Evolutionary conservation across 2,329 filamentous ascomycete genomes (phyloP), one percentile per base, ranked within the genome.

Genomic region (Fusarium sulawesiense): DNA sequence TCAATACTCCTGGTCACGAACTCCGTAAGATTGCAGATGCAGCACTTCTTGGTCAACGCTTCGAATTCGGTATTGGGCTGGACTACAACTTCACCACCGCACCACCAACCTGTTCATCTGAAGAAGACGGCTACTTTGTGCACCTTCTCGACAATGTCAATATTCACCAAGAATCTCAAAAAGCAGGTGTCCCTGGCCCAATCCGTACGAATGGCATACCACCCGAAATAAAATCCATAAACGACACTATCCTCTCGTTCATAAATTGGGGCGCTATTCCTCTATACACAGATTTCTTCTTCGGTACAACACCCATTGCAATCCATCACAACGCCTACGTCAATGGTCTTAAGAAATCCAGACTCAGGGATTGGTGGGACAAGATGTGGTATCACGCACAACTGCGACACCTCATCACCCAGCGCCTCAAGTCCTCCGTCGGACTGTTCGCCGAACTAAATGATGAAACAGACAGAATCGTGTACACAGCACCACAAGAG

Each of bases 21-120:
- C 59, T 79, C 1, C 57, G 72, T 6, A 45, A 9, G 14, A 69
- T 81, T 7, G 79, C 76, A 13, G 56, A 74, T 14, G 75, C 71
- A 0, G 76, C 78, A 7, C 49, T 79, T 13, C 37, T 60, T 3
- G 79, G 78, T 2, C 62, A 70, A 20, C 70, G 73, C 6, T 81
- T 81, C 47, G 80, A 81, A 46, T 81, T 80, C 21, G 79, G 80
- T 8, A 81, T 81, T 23, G 80, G 80, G 1, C 64, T 81, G 6
- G 80, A 81, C 57, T 80, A 80, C 75, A 78, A 76, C 68, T 81
- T 79, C 55, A 76, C 74, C 47, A 81, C 80, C 2, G 78, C 79
- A 13, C 78, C 76, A 10, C 77, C 78, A 4, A 80, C 78, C 6
- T 79, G 78, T 67, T 80, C 79, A 2, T 74, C 79, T 12, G 77